Percentiles rank a stretch among this genome's conserved stretches.
Conservation (phyloP, 1,139 yeast genomes). For the Tardiomyces digboiensis region DNA sequence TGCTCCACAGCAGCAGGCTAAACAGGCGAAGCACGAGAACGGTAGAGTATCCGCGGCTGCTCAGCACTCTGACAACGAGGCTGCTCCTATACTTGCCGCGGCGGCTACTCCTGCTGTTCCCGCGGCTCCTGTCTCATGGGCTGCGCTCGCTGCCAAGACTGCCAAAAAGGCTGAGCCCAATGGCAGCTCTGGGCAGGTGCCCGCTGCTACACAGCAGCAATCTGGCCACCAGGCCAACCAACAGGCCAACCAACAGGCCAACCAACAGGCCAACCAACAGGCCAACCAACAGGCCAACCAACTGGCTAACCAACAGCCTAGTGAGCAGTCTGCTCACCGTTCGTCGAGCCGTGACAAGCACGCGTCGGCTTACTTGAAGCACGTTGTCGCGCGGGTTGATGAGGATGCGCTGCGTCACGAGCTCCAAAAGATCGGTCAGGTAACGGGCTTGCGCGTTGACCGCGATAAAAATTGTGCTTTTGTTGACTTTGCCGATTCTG, state of each 20-base stretch:
- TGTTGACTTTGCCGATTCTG: slow-evolving; percentile 29
- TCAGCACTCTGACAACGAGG: slow-evolving; percentile 2
- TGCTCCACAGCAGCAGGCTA: not conserved
- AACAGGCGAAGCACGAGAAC: not conserved
- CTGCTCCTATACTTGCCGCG: slow-evolving; percentile 5
- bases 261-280: slow-evolving; percentile 2
- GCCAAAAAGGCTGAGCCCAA: not conserved
- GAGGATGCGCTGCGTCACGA: slow-evolving; percentile 21
- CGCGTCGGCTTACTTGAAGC: slow-evolving; percentile 30
- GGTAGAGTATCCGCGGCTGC: slow-evolving; percentile 5
- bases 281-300: not conserved
- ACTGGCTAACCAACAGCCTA: slow-evolving; percentile 3
- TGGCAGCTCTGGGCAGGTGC: slow-evolving; percentile 1
- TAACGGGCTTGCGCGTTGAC: slow-evolving; percentile 28
- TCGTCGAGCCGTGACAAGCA: no score
- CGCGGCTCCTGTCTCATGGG: slow-evolving; percentile 19
- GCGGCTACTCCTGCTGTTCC: slow-evolving; percentile 2
- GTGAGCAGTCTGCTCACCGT: slow-evolving; percentile 1
- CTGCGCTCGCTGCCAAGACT: slow-evolving; percentile 17
- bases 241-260: slow-evolving; percentile 1
- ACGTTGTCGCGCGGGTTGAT: slow-evolving; percentile 22
- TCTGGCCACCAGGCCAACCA: slow-evolving; percentile 2
- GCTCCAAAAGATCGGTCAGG: slow-evolving; percentile 23
- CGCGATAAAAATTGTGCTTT: slow-evolving; percentile 27
- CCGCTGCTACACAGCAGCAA: slow-evolving; percentile 6